Evolutionary conservation across 768 basidiomycete genomes (phyloP).

Genomic region (Crassisporium funariophilum): DNA sequence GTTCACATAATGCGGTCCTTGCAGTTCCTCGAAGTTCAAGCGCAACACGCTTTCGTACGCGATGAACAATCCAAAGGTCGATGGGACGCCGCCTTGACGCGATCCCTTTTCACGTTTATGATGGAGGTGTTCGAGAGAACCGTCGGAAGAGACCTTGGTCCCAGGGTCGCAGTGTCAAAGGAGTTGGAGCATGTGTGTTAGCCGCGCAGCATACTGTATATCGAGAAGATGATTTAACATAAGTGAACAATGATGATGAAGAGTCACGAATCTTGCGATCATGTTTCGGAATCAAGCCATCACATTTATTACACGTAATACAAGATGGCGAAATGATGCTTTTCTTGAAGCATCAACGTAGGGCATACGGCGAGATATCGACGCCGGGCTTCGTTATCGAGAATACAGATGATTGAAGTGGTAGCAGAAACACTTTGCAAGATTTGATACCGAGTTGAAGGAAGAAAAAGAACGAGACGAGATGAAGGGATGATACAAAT

Average conservation of each 20-base stretch:
- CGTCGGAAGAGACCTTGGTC: slow-evolving; percentile 83
- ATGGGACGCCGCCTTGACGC: slow-evolving; percentile 92
- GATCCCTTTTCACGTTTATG: slow-evolving; percentile 81
- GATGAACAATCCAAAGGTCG: slow-evolving; percentile 91
- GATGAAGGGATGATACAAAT: slow-evolving; percentile 61
- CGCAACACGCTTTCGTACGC: slow-evolving; percentile 95
- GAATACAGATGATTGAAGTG: slow-evolving; percentile 46
- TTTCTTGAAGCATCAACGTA: slow-evolving; percentile 15
- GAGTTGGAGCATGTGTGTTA: slow-evolving; percentile 81
- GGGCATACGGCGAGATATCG: slow-evolving; percentile 24
- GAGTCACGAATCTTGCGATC: neutral
- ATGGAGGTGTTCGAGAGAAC: slow-evolving; percentile 93
- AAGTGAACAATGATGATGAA: no score
- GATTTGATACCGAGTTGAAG: slow-evolving; percentile 41
- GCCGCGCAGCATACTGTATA: slow-evolving; percentile 6
- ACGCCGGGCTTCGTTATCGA: slow-evolving; percentile 32
- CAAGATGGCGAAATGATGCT: slow-evolving; percentile 17
- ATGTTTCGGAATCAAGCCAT: slow-evolving; percentile 16
- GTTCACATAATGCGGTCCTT: neutral
- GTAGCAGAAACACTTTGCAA: slow-evolving; percentile 33
- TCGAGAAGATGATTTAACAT: no score
- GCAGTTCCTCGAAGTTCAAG: slow-evolving; percentile 93
- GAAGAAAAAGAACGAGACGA: slow-evolving; percentile 48
- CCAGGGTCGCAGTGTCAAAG: slow-evolving; percentile 45
- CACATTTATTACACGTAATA: slow-evolving; percentile 24